Evolutionary conservation across 169 alveolate genomes (phyloP).

Genomic region (Fabrea salina): DNA sequence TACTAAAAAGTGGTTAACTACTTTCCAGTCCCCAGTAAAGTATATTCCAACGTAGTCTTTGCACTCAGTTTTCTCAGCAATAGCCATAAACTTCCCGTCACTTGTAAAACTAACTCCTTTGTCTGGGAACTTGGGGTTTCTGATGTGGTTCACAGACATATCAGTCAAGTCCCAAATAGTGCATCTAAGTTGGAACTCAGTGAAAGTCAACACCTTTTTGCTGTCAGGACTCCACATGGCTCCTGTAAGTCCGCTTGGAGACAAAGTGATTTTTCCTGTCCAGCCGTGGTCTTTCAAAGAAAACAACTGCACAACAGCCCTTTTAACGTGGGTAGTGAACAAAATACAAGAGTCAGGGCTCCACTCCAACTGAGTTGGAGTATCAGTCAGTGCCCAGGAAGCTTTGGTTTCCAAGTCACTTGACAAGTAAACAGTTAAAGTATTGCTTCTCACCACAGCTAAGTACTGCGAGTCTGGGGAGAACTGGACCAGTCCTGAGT

Average conservation of each 20-base stretch:
- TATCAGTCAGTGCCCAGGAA: neutral
- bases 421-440: neutral
- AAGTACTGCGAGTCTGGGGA: slow-evolving; percentile 26
- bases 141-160: slow-evolving; percentile 7
- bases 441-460: neutral
- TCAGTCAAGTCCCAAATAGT: slow-evolving; percentile 19
- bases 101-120: slow-evolving; percentile 62
- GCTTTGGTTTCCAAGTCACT: neutral
- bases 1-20: slow-evolving; percentile 62
- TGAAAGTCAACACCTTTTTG: neutral
- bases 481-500: neutral
- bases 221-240: slow-evolving; percentile 21
- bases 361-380: neutral
- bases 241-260: slow-evolving; percentile 1
- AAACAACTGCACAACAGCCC: neutral
- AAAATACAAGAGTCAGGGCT: neutral
- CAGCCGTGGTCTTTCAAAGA: neutral
- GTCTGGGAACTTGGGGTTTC: slow-evolving; percentile 27
- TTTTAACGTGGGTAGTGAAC: neutral
- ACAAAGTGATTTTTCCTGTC: neutral
- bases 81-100: slow-evolving; percentile 74
- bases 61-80: slow-evolving; percentile 72
- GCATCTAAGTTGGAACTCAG: slow-evolving; percentile 15
- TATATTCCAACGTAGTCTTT: slow-evolving; percentile 75
- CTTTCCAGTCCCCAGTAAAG: slow-evolving; percentile 65